A percentile compares a stretch with the other conserved stretches of the same genome.
phyloP scores from a whole-genome alignment of 345 rosid species.

The Syzygium oleosum region DNA sequence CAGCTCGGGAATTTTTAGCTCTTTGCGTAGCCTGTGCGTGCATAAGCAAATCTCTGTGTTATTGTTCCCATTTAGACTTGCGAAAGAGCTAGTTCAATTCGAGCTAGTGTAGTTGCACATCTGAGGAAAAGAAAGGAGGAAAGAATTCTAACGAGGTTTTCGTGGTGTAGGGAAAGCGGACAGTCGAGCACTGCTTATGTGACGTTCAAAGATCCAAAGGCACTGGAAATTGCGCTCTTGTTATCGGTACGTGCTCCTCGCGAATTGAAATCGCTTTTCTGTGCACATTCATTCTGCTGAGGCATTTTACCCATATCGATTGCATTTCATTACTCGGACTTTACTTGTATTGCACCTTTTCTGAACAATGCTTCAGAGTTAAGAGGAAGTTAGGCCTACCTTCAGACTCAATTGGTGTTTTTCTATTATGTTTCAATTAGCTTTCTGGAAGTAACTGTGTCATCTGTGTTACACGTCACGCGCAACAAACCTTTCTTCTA shows the following conservation, averaged over 20 bases:
- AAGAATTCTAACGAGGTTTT: background rate
- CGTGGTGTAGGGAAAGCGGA: constrained; percentile 44
- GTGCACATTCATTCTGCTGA: background rate
- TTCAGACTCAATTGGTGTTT: background rate
- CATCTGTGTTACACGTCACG: background rate
- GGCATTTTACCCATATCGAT: background rate
- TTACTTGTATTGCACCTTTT: background rate
- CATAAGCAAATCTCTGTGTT: background rate
- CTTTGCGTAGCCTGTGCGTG: background rate
- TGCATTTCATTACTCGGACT: background rate
- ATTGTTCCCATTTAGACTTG: background rate
- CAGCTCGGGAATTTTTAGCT: background rate
- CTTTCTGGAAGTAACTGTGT: background rate
- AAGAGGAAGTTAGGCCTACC: background rate
- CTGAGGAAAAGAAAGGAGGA: background rate
- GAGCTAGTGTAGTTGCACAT: background rate
- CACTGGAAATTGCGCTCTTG: constrained; percentile 83
- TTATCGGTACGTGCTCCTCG: constrained; percentile 40
- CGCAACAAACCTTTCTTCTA: background rate
- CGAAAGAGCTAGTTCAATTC: background rate
- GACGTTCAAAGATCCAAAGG: constrained; percentile 77
- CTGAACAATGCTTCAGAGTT: background rate
- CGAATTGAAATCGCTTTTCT: background rate
- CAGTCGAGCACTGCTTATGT: constrained; percentile 58
- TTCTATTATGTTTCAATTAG: background rate